Conservation (phyloP, 371 early-diverging fungal genomes). For the Haplosporangium sp. region DNA sequence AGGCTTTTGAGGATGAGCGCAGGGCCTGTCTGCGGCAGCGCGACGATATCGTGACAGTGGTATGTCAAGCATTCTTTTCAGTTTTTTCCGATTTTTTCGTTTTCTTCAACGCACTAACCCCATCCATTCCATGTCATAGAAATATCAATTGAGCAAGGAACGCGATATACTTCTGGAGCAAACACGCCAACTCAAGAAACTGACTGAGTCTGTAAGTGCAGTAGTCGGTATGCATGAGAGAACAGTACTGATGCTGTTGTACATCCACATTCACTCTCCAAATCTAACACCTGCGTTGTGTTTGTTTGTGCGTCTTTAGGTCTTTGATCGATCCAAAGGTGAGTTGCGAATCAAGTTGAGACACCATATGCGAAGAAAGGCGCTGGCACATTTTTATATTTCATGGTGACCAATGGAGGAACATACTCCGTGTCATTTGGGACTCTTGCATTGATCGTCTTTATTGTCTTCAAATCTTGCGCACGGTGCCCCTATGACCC, state of each 20-base stretch:
- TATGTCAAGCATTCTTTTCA: too few relatives aligned
- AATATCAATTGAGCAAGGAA: constrained; percentile 31
- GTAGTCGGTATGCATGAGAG: background rate
- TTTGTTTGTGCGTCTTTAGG: constrained; percentile 10
- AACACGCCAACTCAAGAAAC: constrained; percentile 44
- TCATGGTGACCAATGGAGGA: background rate
- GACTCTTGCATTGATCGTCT: too few relatives aligned
- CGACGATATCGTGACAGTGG: constrained; percentile 47
- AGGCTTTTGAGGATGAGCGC: constrained; percentile 38
- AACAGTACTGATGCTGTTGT: too few relatives aligned
- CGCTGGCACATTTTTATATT: background rate
- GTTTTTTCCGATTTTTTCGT: too few relatives aligned
- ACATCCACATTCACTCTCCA: too few relatives aligned
- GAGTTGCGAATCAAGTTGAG: background rate
- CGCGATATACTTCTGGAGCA: constrained; percentile 28
- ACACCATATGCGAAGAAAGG: background rate
- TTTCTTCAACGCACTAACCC: too few relatives aligned
- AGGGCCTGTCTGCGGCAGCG: constrained; percentile 37
- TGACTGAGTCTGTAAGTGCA: constrained; percentile 44
- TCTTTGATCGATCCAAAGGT: constrained; percentile 56
- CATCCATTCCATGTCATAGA: constrained; percentile 10
- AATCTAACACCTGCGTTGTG: too few relatives aligned
- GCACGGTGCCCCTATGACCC: background rate
- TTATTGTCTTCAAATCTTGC: too few relatives aligned
- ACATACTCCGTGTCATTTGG: too few relatives aligned